Evolutionary conservation across 148 eudicot genomes (phyloP).

Genomic region (Rhododendron henanense): DNA sequence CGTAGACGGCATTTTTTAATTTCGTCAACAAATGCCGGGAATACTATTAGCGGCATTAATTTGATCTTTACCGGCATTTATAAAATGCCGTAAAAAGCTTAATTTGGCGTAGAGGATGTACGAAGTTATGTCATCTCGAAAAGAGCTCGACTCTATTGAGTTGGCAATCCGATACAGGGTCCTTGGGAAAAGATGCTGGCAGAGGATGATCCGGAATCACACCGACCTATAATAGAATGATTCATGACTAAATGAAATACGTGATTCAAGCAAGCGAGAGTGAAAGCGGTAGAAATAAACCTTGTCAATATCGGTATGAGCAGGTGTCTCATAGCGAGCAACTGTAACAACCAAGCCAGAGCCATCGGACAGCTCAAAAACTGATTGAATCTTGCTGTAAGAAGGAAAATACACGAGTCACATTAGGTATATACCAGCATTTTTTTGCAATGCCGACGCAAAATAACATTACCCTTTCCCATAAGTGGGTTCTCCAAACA

Average conservation of each 20-base stretch:
- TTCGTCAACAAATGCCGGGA: no score
- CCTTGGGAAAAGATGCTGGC: conserved; percentile 86
- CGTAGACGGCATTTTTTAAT: no score
- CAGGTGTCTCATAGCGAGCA: conserved; percentile 97
- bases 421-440: background rate
- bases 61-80: no score
- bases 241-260: background rate
- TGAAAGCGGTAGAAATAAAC: conserved; percentile 19
- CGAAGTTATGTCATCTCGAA: conserved; percentile 34
- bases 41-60: no score
- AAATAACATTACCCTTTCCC: conserved; percentile 77
- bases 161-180: conserved; percentile 67
- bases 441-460: background rate
- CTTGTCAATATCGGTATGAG: conserved; percentile 92
- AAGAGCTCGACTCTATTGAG: conserved; percentile 54
- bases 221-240: conserved; percentile 53
- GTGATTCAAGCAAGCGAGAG: background rate
- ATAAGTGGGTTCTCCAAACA: conserved; percentile 88
- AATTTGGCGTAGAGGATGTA: no score
- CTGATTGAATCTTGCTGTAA: conserved; percentile 90
- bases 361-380: conserved; percentile 96
- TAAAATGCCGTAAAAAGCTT: no score
- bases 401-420: background rate
- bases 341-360: conserved; percentile 98
- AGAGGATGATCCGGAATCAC: conserved; percentile 88